Conservation (phyloP, 495 filamentous ascomycete genomes). For the Xylaria sp. region DNA sequence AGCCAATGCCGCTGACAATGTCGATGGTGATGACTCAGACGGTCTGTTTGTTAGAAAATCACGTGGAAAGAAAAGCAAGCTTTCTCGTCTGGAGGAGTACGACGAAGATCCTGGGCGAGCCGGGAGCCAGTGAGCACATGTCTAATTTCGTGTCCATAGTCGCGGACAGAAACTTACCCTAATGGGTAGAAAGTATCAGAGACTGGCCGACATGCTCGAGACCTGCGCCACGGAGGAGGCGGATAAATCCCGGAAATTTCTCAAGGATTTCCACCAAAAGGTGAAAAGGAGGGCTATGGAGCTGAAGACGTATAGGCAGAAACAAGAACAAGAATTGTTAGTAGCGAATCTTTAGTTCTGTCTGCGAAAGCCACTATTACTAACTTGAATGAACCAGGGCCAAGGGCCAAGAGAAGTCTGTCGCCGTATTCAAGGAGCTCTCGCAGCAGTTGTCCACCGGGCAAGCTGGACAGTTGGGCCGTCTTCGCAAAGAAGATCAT, state of each 20-base stretch:
- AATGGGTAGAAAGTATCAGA: conserved; percentile 34
- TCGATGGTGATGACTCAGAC: conserved; percentile 24
- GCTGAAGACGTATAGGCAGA: conserved; percentile 29
- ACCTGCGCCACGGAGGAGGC: conserved; percentile 32
- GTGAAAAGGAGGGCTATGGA: conserved; percentile 28
- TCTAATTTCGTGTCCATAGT: neutral
- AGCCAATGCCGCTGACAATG: neutral
- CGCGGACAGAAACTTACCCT: conserved; percentile 3
- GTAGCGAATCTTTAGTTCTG: neutral
- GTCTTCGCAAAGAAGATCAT: conserved; percentile 32
- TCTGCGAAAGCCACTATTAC: neutral
- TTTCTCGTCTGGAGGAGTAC: conserved; percentile 44
- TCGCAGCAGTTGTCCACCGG: conserved; percentile 12
- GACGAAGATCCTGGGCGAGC: conserved; percentile 46
- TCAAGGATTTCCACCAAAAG: conserved; percentile 35
- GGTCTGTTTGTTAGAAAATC: conserved; percentile 17
- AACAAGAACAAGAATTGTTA: conserved; percentile 35
- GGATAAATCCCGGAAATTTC: conserved; percentile 41
- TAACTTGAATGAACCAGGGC: conserved; percentile 25
- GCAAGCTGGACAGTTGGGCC: neutral
- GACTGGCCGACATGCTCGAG: conserved; percentile 35
- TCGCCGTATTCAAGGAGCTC: conserved; percentile 22
- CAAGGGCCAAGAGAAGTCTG: conserved; percentile 17
- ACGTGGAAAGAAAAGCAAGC: conserved; percentile 29
- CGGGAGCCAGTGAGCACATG: conserved; percentile 40